Evolutionary conservation across 352 stramenopile genomes (phyloP).

Genomic region (Elongisporangium senticosum): DNA sequence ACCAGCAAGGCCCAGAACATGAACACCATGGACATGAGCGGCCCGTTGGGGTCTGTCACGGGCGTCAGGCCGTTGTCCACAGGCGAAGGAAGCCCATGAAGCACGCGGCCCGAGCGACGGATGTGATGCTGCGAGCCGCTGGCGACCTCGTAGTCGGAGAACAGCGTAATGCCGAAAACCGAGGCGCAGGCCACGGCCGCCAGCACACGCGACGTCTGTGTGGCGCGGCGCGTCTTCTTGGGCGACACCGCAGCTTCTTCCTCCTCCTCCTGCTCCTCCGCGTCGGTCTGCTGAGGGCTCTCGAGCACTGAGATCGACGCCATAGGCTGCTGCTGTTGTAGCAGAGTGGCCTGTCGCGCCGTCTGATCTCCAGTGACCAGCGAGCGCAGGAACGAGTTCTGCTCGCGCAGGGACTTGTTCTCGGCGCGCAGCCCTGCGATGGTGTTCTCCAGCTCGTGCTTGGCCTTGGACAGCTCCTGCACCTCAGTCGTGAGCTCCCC

Average conservation of each 20-base stretch:
- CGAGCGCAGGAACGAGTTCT: conserved; percentile 73
- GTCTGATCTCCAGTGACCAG: conserved; percentile 51
- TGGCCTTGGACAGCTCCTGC: conserved; percentile 55
- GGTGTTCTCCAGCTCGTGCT: conserved; percentile 63
- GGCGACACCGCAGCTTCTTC: conserved; percentile 33
- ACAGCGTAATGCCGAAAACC: conserved; percentile 72
- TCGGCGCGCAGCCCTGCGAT: conserved; percentile 63
- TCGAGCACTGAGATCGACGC: conserved; percentile 20
- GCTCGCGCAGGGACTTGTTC: conserved; percentile 76
- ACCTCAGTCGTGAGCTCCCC: conserved; percentile 52
- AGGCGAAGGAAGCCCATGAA: conserved; percentile 51
- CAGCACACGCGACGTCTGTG: conserved; percentile 29
- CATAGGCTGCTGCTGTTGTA: conserved; percentile 19
- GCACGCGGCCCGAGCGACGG: conserved; percentile 45
- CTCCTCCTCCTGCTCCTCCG: conserved; percentile 12
- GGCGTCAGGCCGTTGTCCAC: background rate
- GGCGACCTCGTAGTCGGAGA: conserved; percentile 47
- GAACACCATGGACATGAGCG: background rate
- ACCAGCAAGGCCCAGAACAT: background rate
- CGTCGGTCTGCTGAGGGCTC: conserved; percentile 19
- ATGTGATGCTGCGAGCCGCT: conserved; percentile 31
- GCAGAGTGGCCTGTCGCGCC: conserved; percentile 18
- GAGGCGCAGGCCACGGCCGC: conserved; percentile 31
- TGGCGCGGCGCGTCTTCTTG: conserved; percentile 46
- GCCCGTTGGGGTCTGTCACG: background rate